Base-by-base conservation (phyloP, 352 stramenopile genomes). In the Globisporangium nodosum region DNA sequence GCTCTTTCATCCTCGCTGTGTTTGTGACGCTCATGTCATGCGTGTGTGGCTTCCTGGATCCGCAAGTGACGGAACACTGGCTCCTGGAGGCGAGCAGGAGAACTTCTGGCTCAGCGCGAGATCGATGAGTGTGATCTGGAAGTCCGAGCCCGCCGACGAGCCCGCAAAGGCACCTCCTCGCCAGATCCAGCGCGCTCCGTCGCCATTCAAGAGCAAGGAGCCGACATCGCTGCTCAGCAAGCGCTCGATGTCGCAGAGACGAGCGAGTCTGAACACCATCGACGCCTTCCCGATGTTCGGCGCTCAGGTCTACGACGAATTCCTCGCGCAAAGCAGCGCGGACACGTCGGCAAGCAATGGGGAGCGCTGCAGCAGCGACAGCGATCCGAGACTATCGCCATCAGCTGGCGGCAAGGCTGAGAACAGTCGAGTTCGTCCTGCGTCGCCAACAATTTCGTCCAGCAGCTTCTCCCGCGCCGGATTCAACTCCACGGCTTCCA, bases 21-120 rank as follows among this genome's bases (percentile, higher is more conserved):
- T 12, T 5, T 47, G 21, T 30, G 45, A 49, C 3, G 20, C 1
- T 46, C 16, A 5, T 45, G 12, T 7, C 12, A 8, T 20, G 39
- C 39, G n/a, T 20, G 39, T 45, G 13, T 45, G 18, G 5, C 12
- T 21, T 49, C 21, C 58, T 39, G 37, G 37, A 18, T 30, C 16
- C 43, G 15, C 52, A 39, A 52, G 48, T 7, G 50, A 33, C 11
- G 48, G 31, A 21, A 30, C 33, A 6, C 21, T 13, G 3, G 5
- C 24, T n/a, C 11, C 33, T 37, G 51, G 58, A 18, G 64, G 64
- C 24, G 76, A 87, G 9, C 58, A 67, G 4, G 76, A 87, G 15
- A 69, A 70, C 51, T 80, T 73, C 31, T 81, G 74, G 73, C 65
- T 64, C 54, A 56, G 61, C 42, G 66, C 81, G 24, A 71, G 71